These are phyloP conservation scores for Huntiella moniliformis DNA, from an alignment of 2,329 filamentous ascomycete genomes.

Conservation along the genomic window DNA sequence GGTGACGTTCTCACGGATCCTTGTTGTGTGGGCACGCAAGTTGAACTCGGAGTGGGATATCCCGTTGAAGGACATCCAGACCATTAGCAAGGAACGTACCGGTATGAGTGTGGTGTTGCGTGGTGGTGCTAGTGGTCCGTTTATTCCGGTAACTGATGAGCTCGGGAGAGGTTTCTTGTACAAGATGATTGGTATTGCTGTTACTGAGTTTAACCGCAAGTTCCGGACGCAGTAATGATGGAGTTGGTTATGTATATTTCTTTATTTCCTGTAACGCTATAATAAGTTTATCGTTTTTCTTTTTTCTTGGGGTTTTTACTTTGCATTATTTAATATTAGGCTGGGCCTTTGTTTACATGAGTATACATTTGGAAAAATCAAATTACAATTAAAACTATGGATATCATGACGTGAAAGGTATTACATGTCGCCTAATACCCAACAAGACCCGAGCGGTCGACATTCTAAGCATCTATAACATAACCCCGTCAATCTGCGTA, in stretches of 20 bases:
- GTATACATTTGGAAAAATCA: neutral
- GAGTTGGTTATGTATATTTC: neutral
- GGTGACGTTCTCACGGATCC: conserved; percentile 71
- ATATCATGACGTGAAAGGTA: neutral
- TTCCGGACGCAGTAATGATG: conserved; percentile 22
- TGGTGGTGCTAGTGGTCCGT: conserved; percentile 82
- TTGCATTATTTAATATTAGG: no score
- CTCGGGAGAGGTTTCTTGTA: conserved; percentile 46
- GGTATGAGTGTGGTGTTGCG: conserved; percentile 78
- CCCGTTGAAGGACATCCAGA: conserved; percentile 86
- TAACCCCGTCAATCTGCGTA: no score
- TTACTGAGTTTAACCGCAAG: conserved; percentile 47
- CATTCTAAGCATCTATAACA: no score
- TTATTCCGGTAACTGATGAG: conserved; percentile 85
- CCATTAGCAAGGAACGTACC: conserved; percentile 89
- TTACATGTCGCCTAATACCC: no score
- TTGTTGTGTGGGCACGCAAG: conserved; percentile 74
- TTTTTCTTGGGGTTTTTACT: no score
- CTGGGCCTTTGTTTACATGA: no score
- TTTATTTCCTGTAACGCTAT: neutral
- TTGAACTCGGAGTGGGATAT: conserved; percentile 91
- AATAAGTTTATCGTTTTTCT: no score
- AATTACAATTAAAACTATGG: neutral
- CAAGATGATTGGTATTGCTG: conserved; percentile 44
- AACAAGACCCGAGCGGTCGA: no score